Evolutionary conservation across 306 rosid genomes (phyloP).

Genomic region (Erythrophleum fordii): DNA sequence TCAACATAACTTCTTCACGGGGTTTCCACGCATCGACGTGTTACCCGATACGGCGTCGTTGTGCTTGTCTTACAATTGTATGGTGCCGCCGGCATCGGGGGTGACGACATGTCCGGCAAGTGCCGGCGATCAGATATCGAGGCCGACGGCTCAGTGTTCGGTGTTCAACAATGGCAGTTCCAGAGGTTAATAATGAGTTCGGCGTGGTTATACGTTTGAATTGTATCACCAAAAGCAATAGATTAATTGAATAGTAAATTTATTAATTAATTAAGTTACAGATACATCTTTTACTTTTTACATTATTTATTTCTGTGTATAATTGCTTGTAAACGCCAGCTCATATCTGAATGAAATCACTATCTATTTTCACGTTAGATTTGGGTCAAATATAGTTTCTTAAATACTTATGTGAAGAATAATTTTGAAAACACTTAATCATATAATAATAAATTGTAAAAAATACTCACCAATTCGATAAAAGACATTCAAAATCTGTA

Average conservation of each 20-base stretch:
- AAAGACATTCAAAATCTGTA: too few relatives aligned
- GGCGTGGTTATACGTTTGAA: background rate
- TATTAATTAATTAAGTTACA: background rate
- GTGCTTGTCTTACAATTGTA: constrained; percentile 74
- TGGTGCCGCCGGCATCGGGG: constrained; percentile 54
- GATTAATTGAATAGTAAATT: background rate
- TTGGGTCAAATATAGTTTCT: too few relatives aligned
- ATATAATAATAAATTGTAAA: too few relatives aligned
- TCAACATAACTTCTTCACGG: constrained; percentile 70
- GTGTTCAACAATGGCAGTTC: constrained; percentile 36
- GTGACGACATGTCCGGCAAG: constrained; percentile 60
- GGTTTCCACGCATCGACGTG: constrained; percentile 38
- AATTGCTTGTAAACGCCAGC: background rate
- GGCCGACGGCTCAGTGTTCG: constrained; percentile 70
- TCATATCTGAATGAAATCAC: background rate
- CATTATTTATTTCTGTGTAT: background rate
- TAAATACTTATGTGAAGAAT: too few relatives aligned
- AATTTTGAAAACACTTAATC: too few relatives aligned
- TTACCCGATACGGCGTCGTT: constrained; percentile 71
- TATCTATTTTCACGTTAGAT: too few relatives aligned
- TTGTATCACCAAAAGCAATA: background rate
- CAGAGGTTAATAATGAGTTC: background rate
- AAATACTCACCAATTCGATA: too few relatives aligned
- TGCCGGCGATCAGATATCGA: constrained; percentile 50
- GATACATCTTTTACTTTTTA: background rate